Base-by-base conservation (phyloP, 2,329 filamentous ascomycete genomes). In the Fusarium sp. region DNA sequence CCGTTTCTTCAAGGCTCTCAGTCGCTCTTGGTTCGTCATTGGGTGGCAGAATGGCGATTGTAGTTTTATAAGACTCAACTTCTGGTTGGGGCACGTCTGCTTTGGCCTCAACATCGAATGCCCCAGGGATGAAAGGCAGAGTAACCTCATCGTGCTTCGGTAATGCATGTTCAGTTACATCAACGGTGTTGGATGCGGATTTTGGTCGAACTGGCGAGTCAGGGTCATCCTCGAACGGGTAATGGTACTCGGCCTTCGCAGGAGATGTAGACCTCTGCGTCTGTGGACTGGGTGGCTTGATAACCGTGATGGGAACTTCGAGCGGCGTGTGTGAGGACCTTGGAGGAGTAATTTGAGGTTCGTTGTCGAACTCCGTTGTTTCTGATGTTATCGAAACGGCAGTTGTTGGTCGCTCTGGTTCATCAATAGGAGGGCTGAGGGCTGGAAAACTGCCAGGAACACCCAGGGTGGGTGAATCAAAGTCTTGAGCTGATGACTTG, bases 331-430 rank as follows among this genome's bases (percentile, higher is more conserved):
- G 71, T 29, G 82, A 78, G 46, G 81, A 82, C 21, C 83, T 75
- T 2, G 85, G 82, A 3, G 86, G 82, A 49, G 90, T 88, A 4
- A 86, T 88, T 78, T 94, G 92, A 27, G 90, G 86, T 73, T 94
- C 92, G n/a, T 85, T 86, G 73, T 94, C 93, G 73, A 94, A 93
- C 75, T 93, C 90, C 1, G 92, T 94, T 12, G 86, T 86, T 45
- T 86, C 86, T n/a, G 90, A 91, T 10, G 82, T 83, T 51, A 82
- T 83, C 10, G 92, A 92, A 19, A 89, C 78, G 7, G 90, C 88
- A 21, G 91, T 92, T 37, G 80, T 80, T 4, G 89, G 90, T 37
- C 83, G 81, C 46, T 88, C 83, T 35, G 89, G 86, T 18, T 80
- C 77, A 25, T 82, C 81, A 15, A 79, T 70, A 5, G 80, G 77